phyloP scores from a whole-genome alignment of 164 flowering plant genomes.

The Kalanchoe fedtschenkoi region DNA sequence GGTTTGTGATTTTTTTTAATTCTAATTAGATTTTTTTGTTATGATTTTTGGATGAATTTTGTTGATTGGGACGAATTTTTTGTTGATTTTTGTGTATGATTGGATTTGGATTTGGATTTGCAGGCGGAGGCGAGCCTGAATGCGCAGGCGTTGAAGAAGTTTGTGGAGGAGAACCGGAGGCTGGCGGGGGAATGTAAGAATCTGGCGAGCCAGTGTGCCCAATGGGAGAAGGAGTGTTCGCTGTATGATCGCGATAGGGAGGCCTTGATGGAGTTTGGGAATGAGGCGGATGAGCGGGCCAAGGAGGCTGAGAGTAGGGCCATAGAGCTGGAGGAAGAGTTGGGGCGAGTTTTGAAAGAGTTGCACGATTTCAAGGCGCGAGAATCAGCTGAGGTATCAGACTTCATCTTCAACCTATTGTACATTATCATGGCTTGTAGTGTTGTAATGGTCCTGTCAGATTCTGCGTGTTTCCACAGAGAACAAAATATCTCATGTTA shows the following conservation, averaged over 20 bases:
- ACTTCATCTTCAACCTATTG: neutral
- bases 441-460: too few species aligned
- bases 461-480: too few species aligned
- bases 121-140: slow-evolving; percentile 79
- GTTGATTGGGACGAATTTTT: neutral
- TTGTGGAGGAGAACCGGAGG: slow-evolving; percentile 81
- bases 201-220: slow-evolving; percentile 40
- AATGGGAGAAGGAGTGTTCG: slow-evolving; percentile 67
- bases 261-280: slow-evolving; percentile 88
- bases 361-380: slow-evolving; percentile 29
- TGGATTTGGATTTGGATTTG: neutral
- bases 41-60: neutral
- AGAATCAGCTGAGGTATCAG: slow-evolving; percentile 23
- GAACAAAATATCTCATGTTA: too few species aligned
- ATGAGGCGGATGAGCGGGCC: slow-evolving; percentile 85
- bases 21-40: neutral
- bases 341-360: slow-evolving; percentile 32
- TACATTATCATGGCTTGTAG: too few species aligned
- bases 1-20: slow-evolving; percentile 28
- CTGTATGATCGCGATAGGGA: slow-evolving; percentile 82
- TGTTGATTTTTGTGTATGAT: neutral
- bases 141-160: slow-evolving; percentile 76
- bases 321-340: slow-evolving; percentile 45
- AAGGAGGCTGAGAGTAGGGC: slow-evolving; percentile 61
- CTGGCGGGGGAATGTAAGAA: slow-evolving; percentile 52